Base-by-base conservation (phyloP, 352 stramenopile species). In the Globisporangium mamillatum region DNA sequence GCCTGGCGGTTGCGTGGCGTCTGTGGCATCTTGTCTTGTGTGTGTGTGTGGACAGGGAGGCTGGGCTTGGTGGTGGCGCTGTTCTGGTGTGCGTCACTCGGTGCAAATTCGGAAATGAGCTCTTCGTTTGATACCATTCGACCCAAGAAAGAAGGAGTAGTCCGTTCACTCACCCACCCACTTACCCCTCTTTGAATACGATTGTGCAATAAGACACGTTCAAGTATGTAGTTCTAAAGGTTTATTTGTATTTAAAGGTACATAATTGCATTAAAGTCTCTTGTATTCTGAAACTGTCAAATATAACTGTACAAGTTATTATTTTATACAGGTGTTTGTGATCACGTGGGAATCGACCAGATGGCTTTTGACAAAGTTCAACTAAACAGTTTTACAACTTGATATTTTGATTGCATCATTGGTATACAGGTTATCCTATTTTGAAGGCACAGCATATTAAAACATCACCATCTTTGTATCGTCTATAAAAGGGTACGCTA, bases 51-150 rank as follows among this genome's bases (percentile, higher is more conserved):
- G 2, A 18, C 0, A 14, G 24, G 46, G 14, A 5, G 10, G 24
- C 10, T 38, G 24, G 20, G 20, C 10, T 24, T 60, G 24, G 4
- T 4, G 27, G 46, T 22, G 32, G n/a, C 6, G n/a, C 20, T 46
- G 61, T 44, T 44, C 36, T 44, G 36, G 36, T 44, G 36, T 44
- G n/a, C 1, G 36, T 14, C 36, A 12, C 20, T 29, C 16, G 25
- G 8, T 63, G 44, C 27, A 59, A 60, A 50, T 66, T 66, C 25
- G 18, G 48, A 66, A 66, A 38, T 66, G 61, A 66, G 61, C 54
- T 60, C 54, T 58, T 41, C 54, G 20, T 4, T n/a, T 12, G 41
- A 32, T n/a, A 18, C 41, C 18, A 60, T 50, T 22, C 27, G 27
- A 22, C 38, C 41, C 12, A 27, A 9, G 34, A 32, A 32, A 38